These are phyloP conservation scores for Lycium barbarum DNA, from an alignment of 257 asterid species.

Conservation along the genomic window DNA sequence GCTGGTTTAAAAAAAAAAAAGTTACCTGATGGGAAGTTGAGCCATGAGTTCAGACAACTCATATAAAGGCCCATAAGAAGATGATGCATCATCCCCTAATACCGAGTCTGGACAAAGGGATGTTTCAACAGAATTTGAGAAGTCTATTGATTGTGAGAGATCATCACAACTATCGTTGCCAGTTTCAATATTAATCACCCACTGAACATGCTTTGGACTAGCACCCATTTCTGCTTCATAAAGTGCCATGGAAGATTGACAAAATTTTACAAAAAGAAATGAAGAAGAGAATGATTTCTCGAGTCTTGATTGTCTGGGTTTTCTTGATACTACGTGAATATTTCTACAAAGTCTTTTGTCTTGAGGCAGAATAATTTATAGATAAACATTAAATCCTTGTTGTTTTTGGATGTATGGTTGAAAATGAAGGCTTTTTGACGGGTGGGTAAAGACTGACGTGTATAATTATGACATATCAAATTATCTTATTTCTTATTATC, in stretches of 20 bases:
- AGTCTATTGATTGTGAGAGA: no score
- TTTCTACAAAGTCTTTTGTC: not conserved
- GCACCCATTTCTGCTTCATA: no score
- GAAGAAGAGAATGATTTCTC: not conserved
- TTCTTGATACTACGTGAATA: not conserved
- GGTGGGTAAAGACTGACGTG: no score
- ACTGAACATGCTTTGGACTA: no score
- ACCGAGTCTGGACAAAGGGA: no score
- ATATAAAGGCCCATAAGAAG: constrained; percentile 49
- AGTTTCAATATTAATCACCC: no score
- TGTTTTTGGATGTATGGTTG: not conserved
- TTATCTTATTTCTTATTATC: constrained; percentile 27
- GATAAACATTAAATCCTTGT: not conserved
- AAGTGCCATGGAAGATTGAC: not conserved
- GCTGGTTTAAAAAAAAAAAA: no score
- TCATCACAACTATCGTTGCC: no score
- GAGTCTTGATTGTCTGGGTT: not conserved
- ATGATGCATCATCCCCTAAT: constrained; percentile 24
- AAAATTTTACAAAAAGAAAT: not conserved
- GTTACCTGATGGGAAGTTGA: constrained; percentile 71
- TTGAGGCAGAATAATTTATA: not conserved
- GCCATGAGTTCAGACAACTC: constrained; percentile 60
- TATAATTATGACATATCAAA: not conserved
- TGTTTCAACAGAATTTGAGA: no score
- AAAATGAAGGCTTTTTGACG: not conserved